A percentile compares a stretch with the other conserved stretches of the same genome.
Conservation (phyloP, 1,284 basidiomycete species). For the Cerioporus squamosus region DNA sequence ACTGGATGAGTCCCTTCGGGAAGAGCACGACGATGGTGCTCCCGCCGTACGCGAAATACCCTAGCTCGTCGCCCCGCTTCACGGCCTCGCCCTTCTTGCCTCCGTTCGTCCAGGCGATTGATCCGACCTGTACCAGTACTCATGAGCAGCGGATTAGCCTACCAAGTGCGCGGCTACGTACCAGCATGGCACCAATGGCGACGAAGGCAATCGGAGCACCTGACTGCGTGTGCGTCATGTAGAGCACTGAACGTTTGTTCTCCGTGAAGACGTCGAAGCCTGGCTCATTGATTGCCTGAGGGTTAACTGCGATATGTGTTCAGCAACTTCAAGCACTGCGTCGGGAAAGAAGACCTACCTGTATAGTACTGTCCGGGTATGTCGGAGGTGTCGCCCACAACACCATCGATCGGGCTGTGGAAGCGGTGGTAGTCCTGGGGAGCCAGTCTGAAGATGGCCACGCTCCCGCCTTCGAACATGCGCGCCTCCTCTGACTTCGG, state of each 20-base stretch:
- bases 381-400: slow-evolving; percentile 50
- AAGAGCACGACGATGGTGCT: slow-evolving; percentile 73
- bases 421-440: slow-evolving; percentile 89
- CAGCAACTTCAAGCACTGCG: neutral
- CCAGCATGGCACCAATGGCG: slow-evolving; percentile 69
- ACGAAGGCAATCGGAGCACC: slow-evolving; percentile 58
- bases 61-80: slow-evolving; percentile 60
- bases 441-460: slow-evolving; percentile 78
- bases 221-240: slow-evolving; percentile 50
- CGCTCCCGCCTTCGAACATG: slow-evolving; percentile 48
- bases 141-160: neutral
- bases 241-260: slow-evolving; percentile 67
- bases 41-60: slow-evolving; percentile 72
- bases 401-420: slow-evolving; percentile 76
- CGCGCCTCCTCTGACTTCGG: slow-evolving; percentile 44
- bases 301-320: slow-evolving; percentile 56
- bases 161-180: slow-evolving; percentile 31
- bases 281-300: slow-evolving; percentile 78
- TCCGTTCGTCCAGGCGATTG: slow-evolving; percentile 34
- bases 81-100: slow-evolving; percentile 39
- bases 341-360: slow-evolving; percentile 36
- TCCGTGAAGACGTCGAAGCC: slow-evolving; percentile 76
- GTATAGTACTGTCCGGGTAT: slow-evolving; percentile 65
- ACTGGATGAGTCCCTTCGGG: slow-evolving; percentile 60
- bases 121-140: slow-evolving; percentile 20